phyloP scores from a whole-genome alignment of 257 asterid genomes.

The Catharanthus roseus region DNA sequence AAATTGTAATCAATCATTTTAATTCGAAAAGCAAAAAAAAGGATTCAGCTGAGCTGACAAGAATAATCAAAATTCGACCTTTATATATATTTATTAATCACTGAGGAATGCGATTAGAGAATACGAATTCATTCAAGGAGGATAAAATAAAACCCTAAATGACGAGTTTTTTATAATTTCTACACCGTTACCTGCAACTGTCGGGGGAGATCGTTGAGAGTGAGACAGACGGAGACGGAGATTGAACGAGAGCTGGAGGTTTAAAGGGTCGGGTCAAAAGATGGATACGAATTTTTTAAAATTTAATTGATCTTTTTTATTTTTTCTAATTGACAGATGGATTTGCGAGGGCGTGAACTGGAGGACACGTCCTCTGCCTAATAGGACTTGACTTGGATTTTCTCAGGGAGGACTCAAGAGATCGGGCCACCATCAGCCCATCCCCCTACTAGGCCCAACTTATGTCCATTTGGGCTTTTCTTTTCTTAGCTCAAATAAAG shows the following conservation, averaged over 20 bases:
- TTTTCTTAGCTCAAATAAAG: no score
- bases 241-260: not conserved
- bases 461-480: no score
- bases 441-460: no score
- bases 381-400: no score
- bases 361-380: not conserved
- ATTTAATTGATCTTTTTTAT: not conserved
- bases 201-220: constrained; percentile 10
- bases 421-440: no score
- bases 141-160: not conserved
- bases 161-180: no score
- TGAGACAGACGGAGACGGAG: not conserved
- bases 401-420: no score
- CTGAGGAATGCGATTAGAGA: not conserved
- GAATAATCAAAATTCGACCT: not conserved
- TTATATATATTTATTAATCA: not conserved
- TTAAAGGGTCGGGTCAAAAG: constrained; percentile 29
- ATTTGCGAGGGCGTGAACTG: not conserved
- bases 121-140: not conserved
- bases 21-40: not conserved
- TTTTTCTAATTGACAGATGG: not conserved
- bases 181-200: constrained; percentile 8
- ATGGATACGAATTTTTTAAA: not conserved
- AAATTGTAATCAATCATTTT: not conserved
- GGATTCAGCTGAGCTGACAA: constrained; percentile 5